These are phyloP conservation scores for Inga laurina DNA, from an alignment of 306 rosid genomes.

Conservation along the genomic window DNA sequence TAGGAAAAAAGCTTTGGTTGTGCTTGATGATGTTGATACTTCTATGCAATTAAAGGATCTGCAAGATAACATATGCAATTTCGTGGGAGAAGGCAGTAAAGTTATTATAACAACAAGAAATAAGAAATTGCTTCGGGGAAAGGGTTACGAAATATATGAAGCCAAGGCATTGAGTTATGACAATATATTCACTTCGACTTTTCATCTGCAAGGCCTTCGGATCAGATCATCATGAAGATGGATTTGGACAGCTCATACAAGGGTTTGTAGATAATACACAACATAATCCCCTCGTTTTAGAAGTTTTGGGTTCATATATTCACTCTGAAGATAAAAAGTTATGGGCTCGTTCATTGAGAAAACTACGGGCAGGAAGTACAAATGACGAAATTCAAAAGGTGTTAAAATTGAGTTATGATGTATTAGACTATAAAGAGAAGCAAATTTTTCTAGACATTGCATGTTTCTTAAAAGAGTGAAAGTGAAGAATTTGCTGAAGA, in stretches of 20 bases:
- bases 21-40: no score
- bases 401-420: neutral
- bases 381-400: no score
- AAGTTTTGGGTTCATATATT: neutral
- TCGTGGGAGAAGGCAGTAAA: no score
- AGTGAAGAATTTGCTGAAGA: neutral
- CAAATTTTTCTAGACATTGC: neutral
- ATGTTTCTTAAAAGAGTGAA: neutral
- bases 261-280: neutral
- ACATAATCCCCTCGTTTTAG: neutral
- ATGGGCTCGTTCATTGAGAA: conserved; percentile 12
- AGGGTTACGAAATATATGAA: no score
- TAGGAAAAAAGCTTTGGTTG: no score
- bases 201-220: neutral
- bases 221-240: neutral
- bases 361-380: neutral
- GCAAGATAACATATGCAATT: no score
- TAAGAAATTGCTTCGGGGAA: no score
- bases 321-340: neutral
- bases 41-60: no score
- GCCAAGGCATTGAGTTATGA: no score
- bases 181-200: neutral
- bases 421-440: neutral
- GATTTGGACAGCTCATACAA: neutral
- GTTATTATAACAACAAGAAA: no score